Evolutionary conservation across 164 flowering plant genomes (phyloP), one percentile per base, ranked within the genome.

Genomic region (Vitis rotundifolia): DNA sequence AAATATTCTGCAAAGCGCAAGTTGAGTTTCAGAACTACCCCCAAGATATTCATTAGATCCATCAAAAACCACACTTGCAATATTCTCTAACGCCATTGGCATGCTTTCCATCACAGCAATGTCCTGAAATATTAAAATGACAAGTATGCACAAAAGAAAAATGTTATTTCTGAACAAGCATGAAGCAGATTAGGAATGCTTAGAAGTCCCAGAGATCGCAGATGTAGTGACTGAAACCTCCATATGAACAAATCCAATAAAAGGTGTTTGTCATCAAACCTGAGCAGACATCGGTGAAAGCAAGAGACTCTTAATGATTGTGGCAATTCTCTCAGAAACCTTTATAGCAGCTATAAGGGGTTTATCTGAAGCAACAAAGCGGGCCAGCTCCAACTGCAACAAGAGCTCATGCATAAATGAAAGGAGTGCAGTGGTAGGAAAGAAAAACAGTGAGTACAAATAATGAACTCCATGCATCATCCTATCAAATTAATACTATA

Each of bases 301-400:
- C 68, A 70, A 58, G 54, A 83, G 82, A 67, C 69, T 81, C 66
- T 74, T 86, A 66, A 96, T 82, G 63, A 88, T 78, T 29, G 75
- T 68, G 56, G 73, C 72, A 68, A 86, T 86, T 74, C 87, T 85
- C 70, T 89, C 96, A 64, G 85, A 81, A 63, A 93, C 84, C 66
- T 80, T 88, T 18, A 82, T 62, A 70, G 89, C 88, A 70, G 97
- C 91, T 61, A 88, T 44, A 10, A 89, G 67, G 65, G 99, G 99
- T 77, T 89, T 91, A 80, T 70, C 61, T 51, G 81, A 84, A 66
- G 97, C 76, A 73, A 89, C 67, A 67, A 91, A 70, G 48, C 88
- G 90, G 61, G 91, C 75, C 73, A 96, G 81, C 79, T 96, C 98
- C 80, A 88, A 72, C 99, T 96, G 89, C 78, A 84, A 49, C 7